A percentile compares a stretch with the other conserved stretches of the same genome.
Evolutionary conservation across 2,329 filamentous ascomycete genomes (phyloP).

Genomic region (Hypoxylon sp.): DNA sequence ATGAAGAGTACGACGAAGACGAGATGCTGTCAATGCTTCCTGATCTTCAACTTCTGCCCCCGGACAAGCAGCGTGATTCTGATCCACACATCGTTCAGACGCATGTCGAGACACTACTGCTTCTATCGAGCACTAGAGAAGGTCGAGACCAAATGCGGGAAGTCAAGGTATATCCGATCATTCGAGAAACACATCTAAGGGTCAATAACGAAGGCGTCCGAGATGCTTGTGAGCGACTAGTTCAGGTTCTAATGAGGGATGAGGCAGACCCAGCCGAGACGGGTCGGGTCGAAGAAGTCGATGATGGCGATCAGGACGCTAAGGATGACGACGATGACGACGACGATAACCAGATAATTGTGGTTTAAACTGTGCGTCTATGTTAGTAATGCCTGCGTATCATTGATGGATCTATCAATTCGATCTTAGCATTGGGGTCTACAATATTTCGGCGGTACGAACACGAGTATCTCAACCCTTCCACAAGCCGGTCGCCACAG

Average conservation of each 20-base stretch:
- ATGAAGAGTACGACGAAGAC: conserved; percentile 87
- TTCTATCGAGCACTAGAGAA: conserved; percentile 80
- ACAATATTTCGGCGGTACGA: conserved; percentile 9
- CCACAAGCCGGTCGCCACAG: conserved; percentile 3
- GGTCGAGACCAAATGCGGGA: conserved; percentile 78
- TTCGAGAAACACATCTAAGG: conserved; percentile 84
- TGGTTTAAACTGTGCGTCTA: conserved; percentile 52
- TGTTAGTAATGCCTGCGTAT: background rate
- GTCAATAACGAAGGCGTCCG: conserved; percentile 81
- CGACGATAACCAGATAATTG: conserved; percentile 64
- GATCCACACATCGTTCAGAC: conserved; percentile 81
- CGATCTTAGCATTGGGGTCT: no score
- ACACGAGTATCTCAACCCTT: conserved; percentile 8
- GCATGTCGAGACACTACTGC: conserved; percentile 86
- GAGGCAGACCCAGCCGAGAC: conserved; percentile 63
- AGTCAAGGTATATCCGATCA: conserved; percentile 86
- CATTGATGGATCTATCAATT: conserved; percentile 16
- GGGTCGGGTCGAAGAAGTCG: conserved; percentile 52
- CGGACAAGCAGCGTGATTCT: conserved; percentile 85
- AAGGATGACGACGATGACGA: conserved; percentile 66
- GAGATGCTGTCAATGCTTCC: conserved; percentile 87
- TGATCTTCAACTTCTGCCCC: conserved; percentile 87
- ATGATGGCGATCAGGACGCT: conserved; percentile 44
- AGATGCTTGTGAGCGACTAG: conserved; percentile 87
- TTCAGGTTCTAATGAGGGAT: conserved; percentile 87